phyloP scores from a whole-genome alignment of 805 yeast genomes.

The Yarrowia osloensis region DNA sequence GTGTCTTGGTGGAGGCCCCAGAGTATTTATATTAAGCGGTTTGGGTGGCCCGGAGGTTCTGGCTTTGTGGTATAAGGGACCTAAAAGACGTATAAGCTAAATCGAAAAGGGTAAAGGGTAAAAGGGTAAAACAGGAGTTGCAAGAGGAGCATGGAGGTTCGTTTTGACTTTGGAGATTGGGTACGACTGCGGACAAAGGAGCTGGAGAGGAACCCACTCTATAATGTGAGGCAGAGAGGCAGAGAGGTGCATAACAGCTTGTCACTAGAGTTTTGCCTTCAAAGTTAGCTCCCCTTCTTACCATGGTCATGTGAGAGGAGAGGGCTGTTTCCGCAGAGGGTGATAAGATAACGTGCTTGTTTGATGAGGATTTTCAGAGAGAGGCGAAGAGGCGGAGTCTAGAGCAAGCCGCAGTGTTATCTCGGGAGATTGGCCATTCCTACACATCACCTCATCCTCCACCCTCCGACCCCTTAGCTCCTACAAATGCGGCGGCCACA shows the following conservation, averaged over 20 bases:
- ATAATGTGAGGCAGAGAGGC: constrained; percentile 1
- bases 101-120: constrained; percentile 1
- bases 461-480: background rate
- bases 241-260: background rate
- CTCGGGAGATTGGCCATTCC: no score
- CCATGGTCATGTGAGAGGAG: background rate
- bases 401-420: no score
- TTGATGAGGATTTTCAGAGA: no score
- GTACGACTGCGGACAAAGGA: background rate
- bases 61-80: constrained; percentile 17
- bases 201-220: background rate
- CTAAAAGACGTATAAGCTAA: constrained; percentile 14
- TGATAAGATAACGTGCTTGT: background rate
- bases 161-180: constrained; percentile 22
- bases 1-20: background rate
- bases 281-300: background rate
- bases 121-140: background rate
- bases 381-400: no score
- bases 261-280: constrained; percentile 3
- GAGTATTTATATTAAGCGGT: constrained; percentile 13
- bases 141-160: background rate
- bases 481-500: constrained; percentile 1
- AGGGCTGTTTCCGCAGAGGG: background rate
- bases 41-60: background rate
- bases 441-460: no score